Conservation (phyloP, 768 basidiomycete genomes). For the Wakefieldia striispora region DNA sequence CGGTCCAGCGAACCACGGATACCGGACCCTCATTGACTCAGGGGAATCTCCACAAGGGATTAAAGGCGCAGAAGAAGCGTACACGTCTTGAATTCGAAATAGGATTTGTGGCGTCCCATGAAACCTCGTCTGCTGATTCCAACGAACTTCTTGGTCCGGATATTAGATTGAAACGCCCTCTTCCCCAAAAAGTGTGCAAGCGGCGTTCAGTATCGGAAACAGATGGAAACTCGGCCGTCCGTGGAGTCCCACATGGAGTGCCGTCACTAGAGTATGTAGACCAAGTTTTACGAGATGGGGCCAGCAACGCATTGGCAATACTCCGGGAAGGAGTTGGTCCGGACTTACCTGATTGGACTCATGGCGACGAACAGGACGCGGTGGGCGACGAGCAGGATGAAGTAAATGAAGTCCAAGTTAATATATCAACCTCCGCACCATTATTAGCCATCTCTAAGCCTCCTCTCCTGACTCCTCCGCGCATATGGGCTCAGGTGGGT, state of each 20-base stretch:
- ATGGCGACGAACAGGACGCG: constrained; percentile 17
- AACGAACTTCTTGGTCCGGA: constrained; percentile 17
- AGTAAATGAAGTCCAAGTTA: constrained; percentile 12
- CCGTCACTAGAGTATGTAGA: constrained; percentile 15
- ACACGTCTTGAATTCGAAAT: constrained; percentile 18
- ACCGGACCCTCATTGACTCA: neutral
- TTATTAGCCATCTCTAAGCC: constrained; percentile 16
- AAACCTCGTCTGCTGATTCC: neutral
- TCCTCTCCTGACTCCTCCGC: constrained; percentile 30
- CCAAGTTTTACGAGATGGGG: constrained; percentile 18
- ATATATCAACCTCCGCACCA: constrained; percentile 1
- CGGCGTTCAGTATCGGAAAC: neutral
- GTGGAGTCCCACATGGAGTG: neutral
- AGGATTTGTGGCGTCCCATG: neutral
- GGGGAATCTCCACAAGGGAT: neutral
- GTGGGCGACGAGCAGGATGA: constrained; percentile 15
- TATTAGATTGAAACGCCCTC: constrained; percentile 17
- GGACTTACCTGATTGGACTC: constrained; percentile 25
- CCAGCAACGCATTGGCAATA: constrained; percentile 11
- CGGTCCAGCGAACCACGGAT: neutral
- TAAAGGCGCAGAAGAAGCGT: constrained; percentile 16
- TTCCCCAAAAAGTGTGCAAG: constrained; percentile 17
- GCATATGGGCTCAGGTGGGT: constrained; percentile 46
- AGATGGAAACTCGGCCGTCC: neutral
- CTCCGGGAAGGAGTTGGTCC: constrained; percentile 3